Base-by-base conservation (phyloP, 2,329 filamentous ascomycete species). In the Sporothrix euskadiensis region DNA sequence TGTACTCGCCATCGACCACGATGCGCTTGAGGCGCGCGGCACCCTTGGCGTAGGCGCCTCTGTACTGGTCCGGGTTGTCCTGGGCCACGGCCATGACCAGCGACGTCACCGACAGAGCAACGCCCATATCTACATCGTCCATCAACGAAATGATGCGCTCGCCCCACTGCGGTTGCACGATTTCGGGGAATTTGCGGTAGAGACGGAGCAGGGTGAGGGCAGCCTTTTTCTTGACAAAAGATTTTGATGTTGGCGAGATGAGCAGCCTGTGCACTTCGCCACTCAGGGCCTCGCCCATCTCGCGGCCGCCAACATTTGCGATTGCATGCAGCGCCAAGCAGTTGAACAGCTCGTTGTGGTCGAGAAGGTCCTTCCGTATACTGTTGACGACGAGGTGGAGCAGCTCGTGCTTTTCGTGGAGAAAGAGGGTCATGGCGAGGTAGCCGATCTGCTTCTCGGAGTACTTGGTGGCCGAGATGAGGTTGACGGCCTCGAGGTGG, bases 371-470 rank as follows among this genome's bases (percentile, higher is more conserved):
- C 82, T 99, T 99, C 74, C 96, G 89, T 84, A 99, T 98, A 80
- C 95, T 98, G 85, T 99, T 99, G 79, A 99, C 94, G 44, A 99
- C 96, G 77, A 99, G 84, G 82, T 98, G 96, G 76, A 99, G 85
- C 76, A 99, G 87, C 83, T 99, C 96, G 84, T 99, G 96, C 82
- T 97, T 90, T 83, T 99, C 96, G 83, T 99, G 96, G 56, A 99
- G 86, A 83, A 99, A 98, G 72, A 99, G 87, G 1, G 96, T 99
- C 82, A 99, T 97, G 71, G 96, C 96, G 78, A 99, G 88, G 81
- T 99, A 99, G 73, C 96, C 96, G 80, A 99, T 99, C 85, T 99
- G 96, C 85, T 99, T 99, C 82, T 99, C 96, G 30, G 95, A 98
- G 84, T 98, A 99, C 81, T 98, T 99, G 80, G 88, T 94, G 73